These are phyloP conservation scores for Xylaria sp. DNA, from an alignment of 2,329 filamentous ascomycete genomes.

Conservation along the genomic window DNA sequence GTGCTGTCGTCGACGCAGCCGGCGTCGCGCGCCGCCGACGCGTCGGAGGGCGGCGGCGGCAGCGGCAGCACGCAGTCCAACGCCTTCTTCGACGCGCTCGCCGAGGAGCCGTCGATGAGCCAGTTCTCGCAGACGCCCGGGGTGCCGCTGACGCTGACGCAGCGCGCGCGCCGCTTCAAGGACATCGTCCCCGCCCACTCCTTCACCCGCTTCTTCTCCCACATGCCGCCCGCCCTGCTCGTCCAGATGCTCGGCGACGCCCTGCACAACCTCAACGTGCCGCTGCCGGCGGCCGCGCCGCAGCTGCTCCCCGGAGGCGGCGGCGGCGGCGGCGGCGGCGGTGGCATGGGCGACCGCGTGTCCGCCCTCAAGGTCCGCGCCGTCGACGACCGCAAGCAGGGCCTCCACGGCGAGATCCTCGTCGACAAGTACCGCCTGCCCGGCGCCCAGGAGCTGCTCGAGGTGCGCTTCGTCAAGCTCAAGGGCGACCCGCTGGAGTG, in stretches of 20 bases:
- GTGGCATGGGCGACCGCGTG: constrained; percentile 51
- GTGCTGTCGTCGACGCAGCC: constrained; percentile 56
- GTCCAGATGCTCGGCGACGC: constrained; percentile 80
- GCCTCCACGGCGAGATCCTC: constrained; percentile 73
- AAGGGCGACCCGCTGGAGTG: constrained; percentile 97
- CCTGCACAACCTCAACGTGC: constrained; percentile 83
- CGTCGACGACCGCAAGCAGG: constrained; percentile 71
- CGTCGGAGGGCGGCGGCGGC: constrained; percentile 25
- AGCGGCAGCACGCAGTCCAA: constrained; percentile 36
- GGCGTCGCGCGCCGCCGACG: constrained; percentile 39
- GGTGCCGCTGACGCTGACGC: constrained; percentile 82
- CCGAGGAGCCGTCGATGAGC: constrained; percentile 81
- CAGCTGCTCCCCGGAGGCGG: constrained; percentile 59
- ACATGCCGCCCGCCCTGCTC: constrained; percentile 73
- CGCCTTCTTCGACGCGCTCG: constrained; percentile 63
- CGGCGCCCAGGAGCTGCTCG: constrained; percentile 65
- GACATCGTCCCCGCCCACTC: constrained; percentile 89
- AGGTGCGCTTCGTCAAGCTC: constrained; percentile 89
- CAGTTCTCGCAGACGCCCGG: constrained; percentile 83
- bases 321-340: constrained; percentile 42
- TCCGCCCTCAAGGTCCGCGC: constrained; percentile 74
- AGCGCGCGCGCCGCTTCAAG: constrained; percentile 82
- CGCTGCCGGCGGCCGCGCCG: constrained; percentile 57
- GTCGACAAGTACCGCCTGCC: constrained; percentile 67
- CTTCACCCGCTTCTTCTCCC: constrained; percentile 90